phyloP scores from a whole-genome alignment of 2,329 filamentous ascomycete genomes.

The Penicillium sp. region DNA sequence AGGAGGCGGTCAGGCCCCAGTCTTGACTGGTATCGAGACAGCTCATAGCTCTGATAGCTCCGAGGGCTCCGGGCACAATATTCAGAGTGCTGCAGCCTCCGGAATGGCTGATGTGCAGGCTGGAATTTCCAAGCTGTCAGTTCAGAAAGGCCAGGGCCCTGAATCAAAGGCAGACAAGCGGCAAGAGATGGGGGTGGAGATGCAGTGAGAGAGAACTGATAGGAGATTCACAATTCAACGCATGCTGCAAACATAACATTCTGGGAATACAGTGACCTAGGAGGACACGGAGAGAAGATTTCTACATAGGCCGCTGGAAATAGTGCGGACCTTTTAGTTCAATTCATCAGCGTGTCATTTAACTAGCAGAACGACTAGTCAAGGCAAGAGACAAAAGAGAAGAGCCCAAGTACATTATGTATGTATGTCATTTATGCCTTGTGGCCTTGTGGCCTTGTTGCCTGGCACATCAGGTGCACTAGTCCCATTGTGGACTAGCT shows the following conservation, averaged over 20 bases:
- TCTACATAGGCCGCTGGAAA: slow-evolving; percentile 2
- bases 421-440: slow-evolving; percentile 4
- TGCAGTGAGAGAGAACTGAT: slow-evolving; percentile 40
- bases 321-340: neutral
- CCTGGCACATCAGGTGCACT: neutral
- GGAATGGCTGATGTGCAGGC: slow-evolving; percentile 44
- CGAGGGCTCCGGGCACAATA: slow-evolving; percentile 29
- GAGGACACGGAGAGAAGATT: neutral
- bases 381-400: neutral
- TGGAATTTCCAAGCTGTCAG: slow-evolving; percentile 44
- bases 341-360: neutral
- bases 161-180: slow-evolving; percentile 23
- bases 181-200: slow-evolving; percentile 47
- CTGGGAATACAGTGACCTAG: neutral
- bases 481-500: slow-evolving; percentile 22
- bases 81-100: slow-evolving; percentile 28
- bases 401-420: neutral
- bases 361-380: neutral
- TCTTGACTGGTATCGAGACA: slow-evolving; percentile 58
- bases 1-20: slow-evolving; percentile 44
- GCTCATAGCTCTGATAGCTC: slow-evolving; percentile 53
- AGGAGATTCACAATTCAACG: neutral
- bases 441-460: slow-evolving; percentile 5
- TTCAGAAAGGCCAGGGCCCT: slow-evolving; percentile 34
- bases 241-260: neutral